Evolutionary conservation across 345 rosid genomes (phyloP).

Genomic region (Lepidium africanum): DNA sequence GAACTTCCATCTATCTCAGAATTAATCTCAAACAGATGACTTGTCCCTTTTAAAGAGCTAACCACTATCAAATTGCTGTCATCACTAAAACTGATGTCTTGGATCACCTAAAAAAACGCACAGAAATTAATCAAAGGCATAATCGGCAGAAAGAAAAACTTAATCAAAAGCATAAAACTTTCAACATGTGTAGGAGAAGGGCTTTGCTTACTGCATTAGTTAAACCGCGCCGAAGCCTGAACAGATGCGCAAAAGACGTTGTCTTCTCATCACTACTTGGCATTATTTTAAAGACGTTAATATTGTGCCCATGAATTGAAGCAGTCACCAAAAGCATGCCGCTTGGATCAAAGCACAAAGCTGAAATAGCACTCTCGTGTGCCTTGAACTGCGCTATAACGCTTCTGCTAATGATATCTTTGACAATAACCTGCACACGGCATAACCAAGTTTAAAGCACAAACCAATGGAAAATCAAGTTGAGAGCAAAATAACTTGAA

Average conservation of each 20-base stretch:
- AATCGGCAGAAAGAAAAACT: background rate
- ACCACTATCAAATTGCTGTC: conserved; percentile 88
- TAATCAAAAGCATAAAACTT: background rate
- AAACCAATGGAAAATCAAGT: background rate
- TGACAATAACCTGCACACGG: conserved; percentile 63
- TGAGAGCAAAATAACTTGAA: conserved; percentile 1
- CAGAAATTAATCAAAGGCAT: background rate
- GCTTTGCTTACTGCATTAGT: conserved; percentile 70
- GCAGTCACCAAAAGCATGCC: conserved; percentile 91
- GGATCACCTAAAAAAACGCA: conserved; percentile 61
- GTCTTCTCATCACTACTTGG: conserved; percentile 43
- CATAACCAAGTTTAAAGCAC: background rate
- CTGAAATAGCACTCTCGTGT: conserved; percentile 84
- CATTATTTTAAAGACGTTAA: conserved; percentile 77
- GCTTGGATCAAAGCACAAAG: conserved; percentile 85
- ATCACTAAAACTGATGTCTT: conserved; percentile 82
- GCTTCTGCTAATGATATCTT: conserved; percentile 60
- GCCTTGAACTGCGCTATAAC: conserved; percentile 84
- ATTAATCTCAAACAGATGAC: conserved; percentile 83
- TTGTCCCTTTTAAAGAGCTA: conserved; percentile 90
- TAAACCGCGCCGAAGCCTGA: conserved; percentile 88
- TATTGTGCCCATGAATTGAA: conserved; percentile 85
- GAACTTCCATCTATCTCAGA: conserved; percentile 38
- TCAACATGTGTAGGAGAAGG: background rate
- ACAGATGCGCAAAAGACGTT: conserved; percentile 61